Evolutionary conservation across 108 stramenopile species (phyloP).

Genomic region (Skeletonema grethae): DNA sequence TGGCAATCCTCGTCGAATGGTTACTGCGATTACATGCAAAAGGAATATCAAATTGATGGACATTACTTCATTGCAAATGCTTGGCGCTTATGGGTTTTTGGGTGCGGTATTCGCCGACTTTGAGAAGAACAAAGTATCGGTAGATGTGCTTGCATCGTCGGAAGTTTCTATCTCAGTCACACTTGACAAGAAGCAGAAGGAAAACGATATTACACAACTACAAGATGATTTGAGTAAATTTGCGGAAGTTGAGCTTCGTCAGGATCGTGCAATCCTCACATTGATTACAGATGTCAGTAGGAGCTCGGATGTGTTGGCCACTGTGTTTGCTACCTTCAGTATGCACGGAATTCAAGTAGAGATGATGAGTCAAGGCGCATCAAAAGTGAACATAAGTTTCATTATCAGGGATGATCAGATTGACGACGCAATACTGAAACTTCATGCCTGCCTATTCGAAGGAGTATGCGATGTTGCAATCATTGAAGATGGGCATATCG

Average conservation of each 20-base stretch:
- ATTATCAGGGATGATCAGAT: slow-evolving; percentile 75
- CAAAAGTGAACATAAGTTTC: slow-evolving; percentile 96
- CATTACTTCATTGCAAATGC: slow-evolving; percentile 93
- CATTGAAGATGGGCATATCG: slow-evolving; percentile 30
- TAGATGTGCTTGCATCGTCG: slow-evolving; percentile 97
- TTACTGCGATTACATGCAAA: slow-evolving; percentile 98
- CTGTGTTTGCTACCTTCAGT: slow-evolving; percentile 89
- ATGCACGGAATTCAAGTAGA: slow-evolving; percentile 82
- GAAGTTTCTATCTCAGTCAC: slow-evolving; percentile 98
- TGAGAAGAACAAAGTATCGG: slow-evolving; percentile 94
- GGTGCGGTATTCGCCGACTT: slow-evolving; percentile 90
- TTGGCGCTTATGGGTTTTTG: slow-evolving; percentile 96
- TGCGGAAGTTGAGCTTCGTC: slow-evolving; percentile 74
- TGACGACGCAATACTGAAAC: slow-evolving; percentile 70
- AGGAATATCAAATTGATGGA: slow-evolving; percentile 88
- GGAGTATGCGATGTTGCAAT: slow-evolving; percentile 59
- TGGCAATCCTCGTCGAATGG: slow-evolving; percentile 60
- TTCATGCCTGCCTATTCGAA: slow-evolving; percentile 92
- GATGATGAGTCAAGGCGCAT: slow-evolving; percentile 93
- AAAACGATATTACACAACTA: slow-evolving; percentile 49
- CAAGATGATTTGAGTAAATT: slow-evolving; percentile 58
- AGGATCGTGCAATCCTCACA: slow-evolving; percentile 83
- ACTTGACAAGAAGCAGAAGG: slow-evolving; percentile 89
- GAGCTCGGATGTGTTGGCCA: slow-evolving; percentile 90
- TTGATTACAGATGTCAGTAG: slow-evolving; percentile 92